Evolutionary conservation across 1,284 basidiomycete species (phyloP).

Genomic region (Cryptococcus sp.): DNA sequence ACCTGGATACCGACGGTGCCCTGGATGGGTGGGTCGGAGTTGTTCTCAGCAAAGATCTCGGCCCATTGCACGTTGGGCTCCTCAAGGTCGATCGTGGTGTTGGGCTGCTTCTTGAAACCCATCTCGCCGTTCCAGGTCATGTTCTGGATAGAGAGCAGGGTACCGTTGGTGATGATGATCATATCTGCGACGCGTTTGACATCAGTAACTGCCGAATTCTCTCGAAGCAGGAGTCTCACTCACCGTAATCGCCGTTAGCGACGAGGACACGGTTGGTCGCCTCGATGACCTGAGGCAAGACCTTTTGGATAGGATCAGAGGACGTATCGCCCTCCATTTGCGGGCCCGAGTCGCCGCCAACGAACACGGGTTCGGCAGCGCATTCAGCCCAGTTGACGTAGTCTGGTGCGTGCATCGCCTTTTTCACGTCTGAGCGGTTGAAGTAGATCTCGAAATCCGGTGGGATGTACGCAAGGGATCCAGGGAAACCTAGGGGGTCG

Average conservation of each 20-base stretch:
- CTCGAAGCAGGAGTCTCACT: conserved; percentile 8
- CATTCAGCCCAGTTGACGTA: conserved; percentile 67
- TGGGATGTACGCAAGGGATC: background rate
- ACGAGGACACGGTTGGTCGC: conserved; percentile 69
- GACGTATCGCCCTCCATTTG: conserved; percentile 57
- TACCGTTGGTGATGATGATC: conserved; percentile 34
- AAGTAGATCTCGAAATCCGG: conserved; percentile 59
- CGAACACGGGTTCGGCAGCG: conserved; percentile 63
- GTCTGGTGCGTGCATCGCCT: conserved; percentile 68
- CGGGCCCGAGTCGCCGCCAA: conserved; percentile 30
- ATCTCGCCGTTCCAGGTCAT: conserved; percentile 41
- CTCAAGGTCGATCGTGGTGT: conserved; percentile 11
- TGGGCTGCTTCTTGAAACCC: conserved; percentile 26
- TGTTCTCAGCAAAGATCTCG: conserved; percentile 9
- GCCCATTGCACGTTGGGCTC: conserved; percentile 9
- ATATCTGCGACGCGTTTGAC: conserved; percentile 16
- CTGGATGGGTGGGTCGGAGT: conserved; percentile 9
- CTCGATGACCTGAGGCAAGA: conserved; percentile 53
- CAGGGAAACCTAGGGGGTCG: conserved; percentile 1
- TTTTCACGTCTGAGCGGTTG: conserved; percentile 67
- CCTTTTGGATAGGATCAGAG: conserved; percentile 56
- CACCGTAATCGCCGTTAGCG: conserved; percentile 60
- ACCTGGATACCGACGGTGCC: conserved; percentile 24
- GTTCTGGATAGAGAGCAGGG: conserved; percentile 41
- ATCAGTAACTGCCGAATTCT: background rate